A percentile compares a stretch with the other conserved stretches of the same genome.
Evolutionary conservation across 805 yeast genomes (phyloP).

Genomic region (Kazachstania kunashirensis): DNA sequence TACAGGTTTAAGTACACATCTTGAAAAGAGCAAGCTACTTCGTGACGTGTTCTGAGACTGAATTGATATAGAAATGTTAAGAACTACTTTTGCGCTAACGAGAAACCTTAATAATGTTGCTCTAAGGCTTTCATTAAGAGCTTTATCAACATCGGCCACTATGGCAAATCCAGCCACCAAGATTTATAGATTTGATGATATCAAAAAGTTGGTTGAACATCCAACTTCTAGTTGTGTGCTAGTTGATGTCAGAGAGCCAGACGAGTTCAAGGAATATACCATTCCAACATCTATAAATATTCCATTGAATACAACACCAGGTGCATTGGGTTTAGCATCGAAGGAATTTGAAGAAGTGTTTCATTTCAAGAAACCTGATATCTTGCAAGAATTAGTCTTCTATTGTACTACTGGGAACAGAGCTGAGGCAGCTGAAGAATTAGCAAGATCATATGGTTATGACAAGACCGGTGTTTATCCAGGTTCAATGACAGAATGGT

Average conservation of each 20-base stretch:
- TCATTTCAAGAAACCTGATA: conserved; percentile 69
- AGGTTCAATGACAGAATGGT: conserved; percentile 88
- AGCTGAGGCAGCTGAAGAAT: conserved; percentile 80
- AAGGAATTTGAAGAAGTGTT: conserved; percentile 77
- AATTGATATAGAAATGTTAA: neutral
- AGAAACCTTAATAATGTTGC: neutral
- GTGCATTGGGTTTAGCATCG: conserved; percentile 70
- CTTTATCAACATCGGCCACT: neutral
- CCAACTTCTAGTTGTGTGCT: conserved; percentile 46
- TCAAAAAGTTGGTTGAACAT: conserved; percentile 38
- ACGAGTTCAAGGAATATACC: conserved; percentile 59
- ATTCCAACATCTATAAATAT: conserved; percentile 81
- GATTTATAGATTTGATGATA: conserved; percentile 40
- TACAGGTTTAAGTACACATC: no score
- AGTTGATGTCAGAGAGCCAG: conserved; percentile 90
- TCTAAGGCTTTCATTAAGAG: neutral
- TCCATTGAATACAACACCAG: conserved; percentile 86
- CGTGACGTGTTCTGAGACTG: no score
- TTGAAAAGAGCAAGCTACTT: no score
- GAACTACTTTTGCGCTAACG: neutral
- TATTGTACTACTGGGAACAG: conserved; percentile 92
- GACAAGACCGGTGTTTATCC: conserved; percentile 71
- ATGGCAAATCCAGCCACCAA: conserved; percentile 30
- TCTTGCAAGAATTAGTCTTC: conserved; percentile 66
- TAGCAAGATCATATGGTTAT: conserved; percentile 88